These are phyloP conservation scores for Capsicum baccatum DNA, from an alignment of 257 asterid species.

Conservation along the genomic window DNA sequence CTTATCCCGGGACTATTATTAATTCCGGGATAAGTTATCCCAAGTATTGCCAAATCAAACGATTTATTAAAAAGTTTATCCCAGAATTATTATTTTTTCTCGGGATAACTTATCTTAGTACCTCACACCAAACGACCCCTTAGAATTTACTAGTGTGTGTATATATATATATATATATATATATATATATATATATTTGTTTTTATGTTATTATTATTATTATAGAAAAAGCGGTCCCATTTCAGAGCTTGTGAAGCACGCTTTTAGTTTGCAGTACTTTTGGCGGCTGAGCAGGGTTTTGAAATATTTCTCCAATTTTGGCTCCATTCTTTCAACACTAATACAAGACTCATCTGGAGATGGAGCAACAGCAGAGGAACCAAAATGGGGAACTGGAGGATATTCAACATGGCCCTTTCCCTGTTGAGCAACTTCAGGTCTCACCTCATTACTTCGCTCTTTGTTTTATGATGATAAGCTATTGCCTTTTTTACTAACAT, in stretches of 20 bases:
- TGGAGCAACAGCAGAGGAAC: slow-evolving; percentile 75
- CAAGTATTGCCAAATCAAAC: no score
- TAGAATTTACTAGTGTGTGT: no score
- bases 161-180: no score
- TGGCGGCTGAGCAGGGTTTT: slow-evolving; percentile 42
- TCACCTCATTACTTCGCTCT: background rate
- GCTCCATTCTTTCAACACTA: background rate
- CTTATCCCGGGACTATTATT: no score
- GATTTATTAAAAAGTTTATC: no score
- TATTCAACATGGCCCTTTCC: slow-evolving; percentile 78
- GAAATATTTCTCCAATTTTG: slow-evolving; percentile 22
- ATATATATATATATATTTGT: no score
- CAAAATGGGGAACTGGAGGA: slow-evolving; percentile 70
- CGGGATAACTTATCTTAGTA: no score
- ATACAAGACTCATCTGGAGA: slow-evolving; percentile 25
- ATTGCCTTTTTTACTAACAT: background rate
- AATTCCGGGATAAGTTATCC: no score
- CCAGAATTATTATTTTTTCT: no score
- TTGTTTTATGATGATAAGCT: no score
- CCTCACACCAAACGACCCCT: no score
- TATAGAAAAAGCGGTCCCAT: background rate
- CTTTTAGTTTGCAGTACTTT: slow-evolving; percentile 9
- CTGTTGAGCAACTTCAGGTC: slow-evolving; percentile 88
- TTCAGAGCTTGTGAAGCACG: slow-evolving; percentile 31
- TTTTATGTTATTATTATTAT: no score